A percentile compares a stretch with the other conserved stretches of the same genome.
Conservation (phyloP, 768 basidiomycete species). For the Mycena capillaripes region DNA sequence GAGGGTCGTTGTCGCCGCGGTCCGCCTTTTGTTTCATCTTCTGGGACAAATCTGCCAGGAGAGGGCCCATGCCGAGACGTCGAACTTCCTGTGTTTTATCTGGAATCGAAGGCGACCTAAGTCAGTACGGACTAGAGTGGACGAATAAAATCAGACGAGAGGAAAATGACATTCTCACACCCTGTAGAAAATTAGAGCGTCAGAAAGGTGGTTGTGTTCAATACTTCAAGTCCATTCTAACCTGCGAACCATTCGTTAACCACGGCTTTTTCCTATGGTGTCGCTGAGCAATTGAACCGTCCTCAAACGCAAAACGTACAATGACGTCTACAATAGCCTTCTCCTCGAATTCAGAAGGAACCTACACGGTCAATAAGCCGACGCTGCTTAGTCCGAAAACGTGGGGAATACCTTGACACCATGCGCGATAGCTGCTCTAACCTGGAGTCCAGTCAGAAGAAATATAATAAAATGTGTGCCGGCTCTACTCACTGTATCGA, state of each 20-base stretch:
- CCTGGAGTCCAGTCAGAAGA: constrained; percentile 49
- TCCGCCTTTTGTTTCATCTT: constrained; percentile 74
- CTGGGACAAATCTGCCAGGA: constrained; percentile 73
- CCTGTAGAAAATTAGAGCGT: constrained; percentile 45
- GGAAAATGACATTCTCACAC: constrained; percentile 50
- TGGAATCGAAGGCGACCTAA: constrained; percentile 39
- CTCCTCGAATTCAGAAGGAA: constrained; percentile 82
- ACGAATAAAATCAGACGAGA: constrained; percentile 27
- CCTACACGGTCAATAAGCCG: constrained; percentile 34
- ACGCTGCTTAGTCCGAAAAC: neutral
- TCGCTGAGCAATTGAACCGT: neutral
- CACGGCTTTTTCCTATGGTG: constrained; percentile 74
- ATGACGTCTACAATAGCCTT: constrained; percentile 69
- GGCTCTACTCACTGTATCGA: constrained; percentile 69
- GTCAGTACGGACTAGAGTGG: constrained; percentile 19
- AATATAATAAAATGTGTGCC: neutral
- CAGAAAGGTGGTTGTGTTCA: constrained; percentile 17
- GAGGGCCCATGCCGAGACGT: constrained; percentile 81
- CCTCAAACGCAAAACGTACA: constrained; percentile 50
- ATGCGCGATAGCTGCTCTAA: constrained; percentile 79
- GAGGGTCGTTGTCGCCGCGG: constrained; percentile 58
- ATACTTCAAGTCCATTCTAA: constrained; percentile 30
- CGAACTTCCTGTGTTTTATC: constrained; percentile 84
- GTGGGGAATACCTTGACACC: constrained; percentile 56
- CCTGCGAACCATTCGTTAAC: constrained; percentile 87